Evolutionary conservation across 1,139 yeast genomes (phyloP).

Genomic region (Scheffersomyces insectosa): DNA sequence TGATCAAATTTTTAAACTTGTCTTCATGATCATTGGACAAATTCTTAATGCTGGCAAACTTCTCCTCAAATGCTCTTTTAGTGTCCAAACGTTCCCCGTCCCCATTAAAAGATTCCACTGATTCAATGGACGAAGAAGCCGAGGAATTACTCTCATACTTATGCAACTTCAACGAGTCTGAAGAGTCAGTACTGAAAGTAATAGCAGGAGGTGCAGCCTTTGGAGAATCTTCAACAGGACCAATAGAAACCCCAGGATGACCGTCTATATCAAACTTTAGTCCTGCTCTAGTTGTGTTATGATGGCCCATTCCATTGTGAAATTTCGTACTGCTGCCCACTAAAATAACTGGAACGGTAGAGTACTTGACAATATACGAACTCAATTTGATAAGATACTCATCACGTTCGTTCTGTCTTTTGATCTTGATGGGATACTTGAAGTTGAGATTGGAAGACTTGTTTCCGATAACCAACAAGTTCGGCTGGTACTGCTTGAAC

Average conservation of each 20-base stretch:
- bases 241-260: background rate
- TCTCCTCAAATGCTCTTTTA: conserved; percentile 8
- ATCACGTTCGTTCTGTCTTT: conserved; percentile 19
- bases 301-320: conserved; percentile 11
- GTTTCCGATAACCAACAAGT: conserved; percentile 35
- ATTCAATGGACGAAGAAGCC: conserved; percentile 14
- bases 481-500: conserved; percentile 44
- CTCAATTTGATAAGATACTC: conserved; percentile 37
- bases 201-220: background rate
- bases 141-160: conserved; percentile 1
- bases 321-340: conserved; percentile 30
- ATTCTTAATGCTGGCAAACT: conserved; percentile 1
- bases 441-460: conserved; percentile 44
- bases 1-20: conserved; percentile 25
- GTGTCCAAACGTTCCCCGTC: conserved; percentile 4
- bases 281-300: conserved; percentile 6
- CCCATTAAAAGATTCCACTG: conserved; percentile 14
- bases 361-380: conserved; percentile 42
- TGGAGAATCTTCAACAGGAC: background rate
- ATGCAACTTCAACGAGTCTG: conserved; percentile 2
- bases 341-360: conserved; percentile 41
- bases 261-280: conserved; percentile 10
- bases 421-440: conserved; percentile 40
- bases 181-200: conserved; percentile 2
- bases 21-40: conserved; percentile 6